Conservation (phyloP, 1,284 basidiomycete species). For the Puccinia horiana region DNA sequence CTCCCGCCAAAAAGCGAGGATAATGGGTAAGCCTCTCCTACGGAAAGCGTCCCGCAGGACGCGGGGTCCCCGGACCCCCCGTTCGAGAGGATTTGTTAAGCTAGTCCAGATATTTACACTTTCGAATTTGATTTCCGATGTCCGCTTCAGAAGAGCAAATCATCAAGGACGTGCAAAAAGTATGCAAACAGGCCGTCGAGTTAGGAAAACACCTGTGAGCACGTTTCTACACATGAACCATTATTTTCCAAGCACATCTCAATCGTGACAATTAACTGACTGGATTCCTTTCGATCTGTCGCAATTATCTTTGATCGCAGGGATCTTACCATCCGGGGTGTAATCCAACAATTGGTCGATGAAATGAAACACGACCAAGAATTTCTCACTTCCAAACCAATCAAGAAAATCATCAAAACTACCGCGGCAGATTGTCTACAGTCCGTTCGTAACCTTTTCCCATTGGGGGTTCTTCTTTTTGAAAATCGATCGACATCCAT, state of each 20-base stretch:
- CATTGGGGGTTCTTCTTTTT: not conserved
- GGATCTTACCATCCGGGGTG: not conserved
- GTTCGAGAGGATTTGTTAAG: too few species aligned
- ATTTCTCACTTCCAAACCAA: slow-evolving; percentile 16
- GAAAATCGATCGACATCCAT: not conserved
- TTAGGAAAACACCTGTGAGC: slow-evolving; percentile 14
- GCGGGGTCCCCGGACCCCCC: too few species aligned
- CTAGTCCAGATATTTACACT: not conserved
- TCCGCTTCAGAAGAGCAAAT: slow-evolving; percentile 24
- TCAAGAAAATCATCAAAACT: slow-evolving; percentile 19
- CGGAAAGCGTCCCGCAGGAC: too few species aligned
- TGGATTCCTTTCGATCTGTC: not conserved
- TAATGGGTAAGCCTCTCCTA: too few species aligned
- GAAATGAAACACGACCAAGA: slow-evolving; percentile 4
- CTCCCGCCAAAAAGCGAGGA: too few species aligned
- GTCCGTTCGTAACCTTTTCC: not conserved
- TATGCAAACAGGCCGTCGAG: slow-evolving; percentile 19
- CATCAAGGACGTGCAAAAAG: slow-evolving; percentile 17
- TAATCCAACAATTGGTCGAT: slow-evolving; percentile 10
- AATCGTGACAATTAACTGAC: too few species aligned
- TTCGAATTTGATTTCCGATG: not conserved
- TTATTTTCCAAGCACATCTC: not conserved
- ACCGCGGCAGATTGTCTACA: slow-evolving; percentile 4
- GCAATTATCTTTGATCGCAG: not conserved
- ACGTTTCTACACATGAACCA: not conserved